These are phyloP conservation scores for Paracoccidioides brasiliensis DNA, from an alignment of 2,329 filamentous ascomycete species.

Conservation along the genomic window DNA sequence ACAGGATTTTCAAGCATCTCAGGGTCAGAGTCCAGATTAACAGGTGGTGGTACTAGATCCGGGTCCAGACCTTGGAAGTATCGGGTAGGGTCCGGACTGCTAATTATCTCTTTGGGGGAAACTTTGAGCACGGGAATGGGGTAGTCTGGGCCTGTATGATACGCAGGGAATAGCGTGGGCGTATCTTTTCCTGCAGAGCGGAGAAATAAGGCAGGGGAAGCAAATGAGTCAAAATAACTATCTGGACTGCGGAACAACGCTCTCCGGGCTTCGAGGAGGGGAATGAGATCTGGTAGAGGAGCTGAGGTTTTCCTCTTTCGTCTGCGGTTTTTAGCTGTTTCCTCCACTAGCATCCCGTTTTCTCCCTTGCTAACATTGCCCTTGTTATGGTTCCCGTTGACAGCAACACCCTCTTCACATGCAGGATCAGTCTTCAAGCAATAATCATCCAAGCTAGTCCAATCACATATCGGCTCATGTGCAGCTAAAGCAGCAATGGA, in stretches of 20 bases:
- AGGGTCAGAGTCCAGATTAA: neutral
- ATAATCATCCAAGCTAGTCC: conserved; percentile 30
- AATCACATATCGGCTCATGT: conserved; percentile 26
- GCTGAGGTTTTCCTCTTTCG: conserved; percentile 10
- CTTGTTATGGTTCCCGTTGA: neutral
- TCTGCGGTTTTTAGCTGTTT: conserved; percentile 3
- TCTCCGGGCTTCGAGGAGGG: conserved; percentile 24
- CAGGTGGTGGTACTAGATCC: neutral
- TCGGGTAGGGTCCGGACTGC: neutral
- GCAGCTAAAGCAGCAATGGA: conserved; percentile 23
- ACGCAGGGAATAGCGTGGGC: conserved; percentile 22
- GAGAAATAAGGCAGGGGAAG: conserved; percentile 31
- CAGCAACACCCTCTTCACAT: neutral
- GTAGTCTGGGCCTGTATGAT: conserved; percentile 22
- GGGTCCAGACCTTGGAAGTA: conserved; percentile 1
- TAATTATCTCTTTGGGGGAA: conserved; percentile 3
- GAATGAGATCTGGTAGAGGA: conserved; percentile 21
- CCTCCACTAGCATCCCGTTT: neutral
- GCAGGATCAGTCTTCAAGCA: conserved; percentile 14
- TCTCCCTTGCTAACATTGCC: conserved; percentile 1
- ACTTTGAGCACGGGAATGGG: conserved; percentile 21
- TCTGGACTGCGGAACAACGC: conserved; percentile 25
- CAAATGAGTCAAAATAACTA: conserved; percentile 32
- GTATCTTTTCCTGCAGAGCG: conserved; percentile 29
- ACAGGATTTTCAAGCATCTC: conserved; percentile 6